Conservation (phyloP, 495 filamentous ascomycete genomes). For the Trichocladium uniseriatum region DNA sequence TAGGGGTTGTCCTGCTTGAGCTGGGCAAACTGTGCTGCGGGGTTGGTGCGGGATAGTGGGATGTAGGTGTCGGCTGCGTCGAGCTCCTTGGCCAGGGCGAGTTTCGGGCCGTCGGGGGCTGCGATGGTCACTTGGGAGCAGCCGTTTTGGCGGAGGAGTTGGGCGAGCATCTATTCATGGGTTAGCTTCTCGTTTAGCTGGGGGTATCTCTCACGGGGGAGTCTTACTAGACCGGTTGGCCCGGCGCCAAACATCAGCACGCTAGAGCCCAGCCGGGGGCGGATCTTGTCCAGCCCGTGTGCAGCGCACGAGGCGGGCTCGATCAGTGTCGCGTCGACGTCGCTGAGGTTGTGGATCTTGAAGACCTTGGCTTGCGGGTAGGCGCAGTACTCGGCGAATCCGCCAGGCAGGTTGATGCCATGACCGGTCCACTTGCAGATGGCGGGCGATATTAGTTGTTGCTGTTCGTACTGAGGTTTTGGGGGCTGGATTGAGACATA, state of each 20-base stretch:
- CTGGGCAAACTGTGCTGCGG: constrained; percentile 48
- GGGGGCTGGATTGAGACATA: not conserved
- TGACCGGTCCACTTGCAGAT: constrained; percentile 45
- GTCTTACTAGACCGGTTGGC: constrained; percentile 31
- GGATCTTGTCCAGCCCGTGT: constrained; percentile 64
- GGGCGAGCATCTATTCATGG: constrained; percentile 36
- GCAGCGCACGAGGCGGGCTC: constrained; percentile 64
- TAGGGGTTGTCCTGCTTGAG: constrained; percentile 58
- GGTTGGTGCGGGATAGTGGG: constrained; percentile 48
- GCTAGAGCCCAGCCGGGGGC: constrained; percentile 56
- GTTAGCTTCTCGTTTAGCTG: not conserved
- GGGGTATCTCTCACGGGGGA: too few species aligned
- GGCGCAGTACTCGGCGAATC: constrained; percentile 58
- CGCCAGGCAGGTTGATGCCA: constrained; percentile 55
- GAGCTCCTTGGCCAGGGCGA: constrained; percentile 58
- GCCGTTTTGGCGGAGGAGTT: constrained; percentile 55
- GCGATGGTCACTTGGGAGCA: constrained; percentile 57
- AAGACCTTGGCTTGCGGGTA: constrained; percentile 55
- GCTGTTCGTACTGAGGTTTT: too few species aligned
- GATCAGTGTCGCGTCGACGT: constrained; percentile 63
- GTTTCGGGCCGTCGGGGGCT: constrained; percentile 57
- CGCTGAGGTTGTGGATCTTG: constrained; percentile 59
- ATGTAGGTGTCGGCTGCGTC: constrained; percentile 46
- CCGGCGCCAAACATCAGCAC: constrained; percentile 62
- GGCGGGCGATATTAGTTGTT: too few species aligned